Evolutionary conservation across 352 stramenopile species (phyloP).

Genomic region (Pythium aristosporum): DNA sequence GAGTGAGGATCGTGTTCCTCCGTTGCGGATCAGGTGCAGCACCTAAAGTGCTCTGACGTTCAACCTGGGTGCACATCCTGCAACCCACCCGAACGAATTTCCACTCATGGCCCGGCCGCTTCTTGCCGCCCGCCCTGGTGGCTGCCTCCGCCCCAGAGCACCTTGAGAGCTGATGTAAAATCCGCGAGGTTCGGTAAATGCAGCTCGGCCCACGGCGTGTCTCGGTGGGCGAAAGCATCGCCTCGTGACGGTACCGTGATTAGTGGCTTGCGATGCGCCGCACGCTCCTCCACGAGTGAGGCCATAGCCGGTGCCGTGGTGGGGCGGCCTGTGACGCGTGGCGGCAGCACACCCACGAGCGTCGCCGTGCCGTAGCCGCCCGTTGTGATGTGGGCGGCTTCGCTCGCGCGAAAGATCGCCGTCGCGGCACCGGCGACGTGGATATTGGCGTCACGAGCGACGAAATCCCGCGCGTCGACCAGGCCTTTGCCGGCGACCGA

Average conservation of each 20-base stretch:
- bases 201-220: background rate
- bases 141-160: conserved; percentile 5
- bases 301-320: conserved; percentile 2
- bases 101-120: background rate
- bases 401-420: conserved; percentile 9
- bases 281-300: conserved; percentile 8
- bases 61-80: too few species aligned
- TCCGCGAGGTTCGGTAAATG: conserved; percentile 8
- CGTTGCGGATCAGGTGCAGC: too few species aligned
- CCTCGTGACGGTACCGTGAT: background rate
- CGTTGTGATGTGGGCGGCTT: conserved; percentile 1
- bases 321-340: conserved; percentile 7
- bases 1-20: too few species aligned
- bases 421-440: conserved; percentile 1
- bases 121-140: background rate
- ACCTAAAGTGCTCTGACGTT: too few species aligned
- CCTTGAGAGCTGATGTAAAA: conserved; percentile 11
- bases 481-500: conserved; percentile 9
- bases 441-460: conserved; percentile 16
- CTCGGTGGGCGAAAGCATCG: conserved; percentile 4
- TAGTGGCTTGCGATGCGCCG: background rate
- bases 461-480: conserved; percentile 10
- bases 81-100: background rate
- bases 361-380: conserved; percentile 15
- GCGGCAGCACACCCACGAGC: conserved; percentile 2